Evolutionary conservation across 805 yeast species (phyloP).

Genomic region (Nakazawaea ernobii): DNA sequence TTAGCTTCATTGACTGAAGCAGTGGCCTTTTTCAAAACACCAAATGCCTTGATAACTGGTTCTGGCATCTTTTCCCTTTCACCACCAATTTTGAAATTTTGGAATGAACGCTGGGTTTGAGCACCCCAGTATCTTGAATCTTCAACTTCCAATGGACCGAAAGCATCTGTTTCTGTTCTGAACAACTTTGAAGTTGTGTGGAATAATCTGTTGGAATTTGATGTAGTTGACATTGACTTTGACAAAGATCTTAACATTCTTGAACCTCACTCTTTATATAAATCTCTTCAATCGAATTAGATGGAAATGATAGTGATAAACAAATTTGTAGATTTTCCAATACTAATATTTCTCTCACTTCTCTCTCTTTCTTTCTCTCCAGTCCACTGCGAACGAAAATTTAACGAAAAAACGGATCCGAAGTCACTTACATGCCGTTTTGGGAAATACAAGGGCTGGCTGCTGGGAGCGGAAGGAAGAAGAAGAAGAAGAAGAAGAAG

Average conservation of each 20-base stretch:
- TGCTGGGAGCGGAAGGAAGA: not conserved
- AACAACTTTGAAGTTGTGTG: slow-evolving; percentile 20
- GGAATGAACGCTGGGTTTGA: slow-evolving; percentile 89
- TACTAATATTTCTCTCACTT: too few species aligned
- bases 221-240: slow-evolving; percentile 4
- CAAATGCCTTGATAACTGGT: slow-evolving; percentile 88
- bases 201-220: slow-evolving; percentile 6
- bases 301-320: too few species aligned
- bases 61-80: slow-evolving; percentile 84
- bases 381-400: too few species aligned
- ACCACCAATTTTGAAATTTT: slow-evolving; percentile 96
- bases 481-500: not conserved
- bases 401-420: too few species aligned
- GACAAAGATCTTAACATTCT: slow-evolving; percentile 6
- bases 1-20: slow-evolving; percentile 82
- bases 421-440: too few species aligned
- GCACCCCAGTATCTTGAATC: slow-evolving; percentile 94
- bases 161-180: slow-evolving; percentile 91
- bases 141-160: slow-evolving; percentile 93
- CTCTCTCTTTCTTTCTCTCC: too few species aligned
- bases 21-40: slow-evolving; percentile 89
- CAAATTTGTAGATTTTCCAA: too few species aligned
- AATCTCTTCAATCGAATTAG: too few species aligned
- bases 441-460: not conserved
- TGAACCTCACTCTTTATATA: too few species aligned